Evolutionary conservation across 306 rosid species (phyloP), one percentile per base, ranked within the genome.

Genomic region (Malus sieversii): DNA sequence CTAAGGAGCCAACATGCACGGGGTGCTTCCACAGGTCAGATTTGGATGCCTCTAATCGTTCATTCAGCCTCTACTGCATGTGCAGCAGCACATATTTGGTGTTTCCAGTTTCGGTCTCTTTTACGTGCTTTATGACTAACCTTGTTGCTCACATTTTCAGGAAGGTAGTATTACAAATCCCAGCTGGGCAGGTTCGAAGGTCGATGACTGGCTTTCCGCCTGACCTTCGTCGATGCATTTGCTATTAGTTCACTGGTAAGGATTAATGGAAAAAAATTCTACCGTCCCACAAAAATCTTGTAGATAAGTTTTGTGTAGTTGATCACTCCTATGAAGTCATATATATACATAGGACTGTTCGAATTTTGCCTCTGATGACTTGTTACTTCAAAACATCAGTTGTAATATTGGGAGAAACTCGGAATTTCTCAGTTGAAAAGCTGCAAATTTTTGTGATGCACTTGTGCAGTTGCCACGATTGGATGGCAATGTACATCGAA

Each of bases 21-120:
- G 2, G 58, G 68, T 60, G 81, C 73, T 62, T 80, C 83, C 6
- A n/a, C 83, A 77, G 78, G 79, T 85, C 83, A 76, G 85, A 66
- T 79, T 74, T 72, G 19, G 75, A 71, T n/a, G 87, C 60, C 59
- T 76, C 81, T 68, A 33, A 61, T 51, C 20, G 8, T 16, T 16
- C 55, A 51, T 51, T 16, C 55, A 15, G 20, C 8, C 8, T 51
- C 55, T 51, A 15, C 55, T 51, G 55, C 55, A 51, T 51, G 55
- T 38, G 71, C 76, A 2, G 71, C 69, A 48, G 15, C 76, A 29
- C 35, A 29, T 23, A 59, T 80, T 33, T 35, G 23, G 46, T 33
- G n/a, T 65, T 84, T 79, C 70, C 82, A 82, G 19, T 66, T 76
- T 65, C 81, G 51, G 82, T 63, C 76, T 61, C 76, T 70, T 75